phyloP scores from a whole-genome alignment of 2,329 filamentous ascomycete genomes.

The Dactylellina cionopaga region DNA sequence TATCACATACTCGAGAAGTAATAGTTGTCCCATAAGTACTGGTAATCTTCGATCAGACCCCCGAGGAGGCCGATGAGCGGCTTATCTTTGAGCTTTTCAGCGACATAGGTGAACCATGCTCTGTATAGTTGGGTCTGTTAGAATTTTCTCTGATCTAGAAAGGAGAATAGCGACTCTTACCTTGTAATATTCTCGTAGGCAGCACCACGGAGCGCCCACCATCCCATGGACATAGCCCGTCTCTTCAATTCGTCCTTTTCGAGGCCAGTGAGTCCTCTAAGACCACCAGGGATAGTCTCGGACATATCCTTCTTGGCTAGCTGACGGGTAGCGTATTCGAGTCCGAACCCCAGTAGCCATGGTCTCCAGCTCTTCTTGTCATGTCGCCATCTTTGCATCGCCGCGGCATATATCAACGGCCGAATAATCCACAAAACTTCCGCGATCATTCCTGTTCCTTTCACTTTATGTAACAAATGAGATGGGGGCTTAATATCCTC shows the following conservation, averaged over 20 bases:
- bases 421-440: conserved; percentile 92
- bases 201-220: conserved; percentile 97
- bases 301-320: conserved; percentile 75
- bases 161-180: conserved; percentile 60
- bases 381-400: conserved; percentile 77
- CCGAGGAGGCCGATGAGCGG: conserved; percentile 82
- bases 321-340: conserved; percentile 91
- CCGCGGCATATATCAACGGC: conserved; percentile 84
- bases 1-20: conserved; percentile 74
- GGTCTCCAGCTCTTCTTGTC: conserved; percentile 87
- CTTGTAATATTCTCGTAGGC: conserved; percentile 92
- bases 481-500: conserved; percentile 96
- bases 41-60: conserved; percentile 91
- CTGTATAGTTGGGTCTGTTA: conserved; percentile 58
- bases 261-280: conserved; percentile 80
- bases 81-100: conserved; percentile 74
- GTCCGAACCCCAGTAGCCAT: conserved; percentile 84
- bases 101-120: conserved; percentile 73
- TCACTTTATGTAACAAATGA: conserved; percentile 82
- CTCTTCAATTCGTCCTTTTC: conserved; percentile 90
- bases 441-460: conserved; percentile 77
- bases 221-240: conserved; percentile 87
- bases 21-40: conserved; percentile 98
- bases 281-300: conserved; percentile 72
- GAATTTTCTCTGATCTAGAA: conserved; percentile 57